Base-by-base conservation (phyloP, 1,284 basidiomycete genomes). In the Heliocybe sulcata region DNA sequence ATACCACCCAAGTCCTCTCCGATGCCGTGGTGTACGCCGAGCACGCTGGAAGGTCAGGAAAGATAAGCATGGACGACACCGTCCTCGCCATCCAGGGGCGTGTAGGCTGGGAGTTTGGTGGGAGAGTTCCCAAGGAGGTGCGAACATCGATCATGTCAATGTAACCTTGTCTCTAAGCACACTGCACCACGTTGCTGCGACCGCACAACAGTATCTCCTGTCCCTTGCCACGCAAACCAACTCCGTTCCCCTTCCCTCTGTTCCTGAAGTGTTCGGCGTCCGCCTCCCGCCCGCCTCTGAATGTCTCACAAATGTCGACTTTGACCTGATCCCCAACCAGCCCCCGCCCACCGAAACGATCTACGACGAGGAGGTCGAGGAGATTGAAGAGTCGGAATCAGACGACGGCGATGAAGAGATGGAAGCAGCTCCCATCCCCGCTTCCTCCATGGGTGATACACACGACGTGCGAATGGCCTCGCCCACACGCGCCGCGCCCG, bases 261-360 rank as follows among this genome's bases (percentile, higher is more conserved):
- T 98, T 10, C 90, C 91, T n/a, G 96, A 98, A 73, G 86, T 94
- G 1, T 98, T 97, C 71, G 96, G 95, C 33, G 83, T 98, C 50
- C 87, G 94, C 20, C 75, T 98, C 20, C 96, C 96, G 0, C 87
- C 90, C 2, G 66, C 83, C 11, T 73, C 83, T 25, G 92, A 98
- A 42, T 90, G 93, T 55, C 79, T 99, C 35, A 92, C 93, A 11
- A 80, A 90, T 20, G 85, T 97, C 60, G 92, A 97, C 74, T 99
- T 98, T 73, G 87, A 94, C 63, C 81, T 98, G 62, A 81, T 97
- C 0, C 94, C 96, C 8, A 94, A 93, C 67, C 83, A 86, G 63
- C 83, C 90, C 14, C 84, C 89, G 20, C 83, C 88, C 3, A 83
- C 80, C 45, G 80, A 85, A 53, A 84, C 81, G 61, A 70, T 86